Conservation (phyloP, 116 monocot species). For the Papilionanthe hybrid region DNA sequence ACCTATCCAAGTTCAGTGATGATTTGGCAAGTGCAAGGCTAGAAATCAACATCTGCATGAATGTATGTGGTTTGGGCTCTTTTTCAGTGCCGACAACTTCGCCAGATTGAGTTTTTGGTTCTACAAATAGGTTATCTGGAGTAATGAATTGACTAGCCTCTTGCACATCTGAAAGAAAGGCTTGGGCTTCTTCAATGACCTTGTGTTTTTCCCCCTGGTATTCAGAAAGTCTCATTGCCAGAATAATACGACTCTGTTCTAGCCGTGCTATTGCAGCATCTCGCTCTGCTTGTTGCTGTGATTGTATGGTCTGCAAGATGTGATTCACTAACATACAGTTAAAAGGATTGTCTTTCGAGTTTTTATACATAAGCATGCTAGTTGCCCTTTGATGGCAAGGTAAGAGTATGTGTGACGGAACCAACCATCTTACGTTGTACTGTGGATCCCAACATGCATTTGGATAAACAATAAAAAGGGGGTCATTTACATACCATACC, state of each 20-base stretch:
- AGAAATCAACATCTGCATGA: slow-evolving; percentile 46
- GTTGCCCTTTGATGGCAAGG: too few species aligned
- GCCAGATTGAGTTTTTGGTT: slow-evolving; percentile 14
- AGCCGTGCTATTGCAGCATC: slow-evolving; percentile 73
- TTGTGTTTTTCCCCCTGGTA: slow-evolving; percentile 70
- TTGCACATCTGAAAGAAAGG: slow-evolving; percentile 57
- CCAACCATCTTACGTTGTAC: too few species aligned
- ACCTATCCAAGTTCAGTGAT: slow-evolving; percentile 34
- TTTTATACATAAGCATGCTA: too few species aligned
- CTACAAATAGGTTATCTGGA: slow-evolving; percentile 35
- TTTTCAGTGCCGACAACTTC: slow-evolving; percentile 8
- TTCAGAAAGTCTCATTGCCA: slow-evolving; percentile 75
- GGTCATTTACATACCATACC: too few species aligned
- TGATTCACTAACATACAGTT: background rate
- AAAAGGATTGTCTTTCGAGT: background rate
- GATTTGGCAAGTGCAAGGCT: slow-evolving; percentile 49
- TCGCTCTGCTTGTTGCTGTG: slow-evolving; percentile 81
- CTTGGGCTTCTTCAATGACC: slow-evolving; percentile 81
- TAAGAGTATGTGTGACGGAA: too few species aligned
- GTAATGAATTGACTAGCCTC: slow-evolving; percentile 33
- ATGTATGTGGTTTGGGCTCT: slow-evolving; percentile 11
- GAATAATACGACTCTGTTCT: slow-evolving; percentile 78
- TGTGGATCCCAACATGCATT: too few species aligned
- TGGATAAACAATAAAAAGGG: too few species aligned
- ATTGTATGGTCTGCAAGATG: slow-evolving; percentile 64